These are phyloP conservation scores for Boletus tylopilopsis DNA, from an alignment of 768 basidiomycete genomes.

Conservation along the genomic window DNA sequence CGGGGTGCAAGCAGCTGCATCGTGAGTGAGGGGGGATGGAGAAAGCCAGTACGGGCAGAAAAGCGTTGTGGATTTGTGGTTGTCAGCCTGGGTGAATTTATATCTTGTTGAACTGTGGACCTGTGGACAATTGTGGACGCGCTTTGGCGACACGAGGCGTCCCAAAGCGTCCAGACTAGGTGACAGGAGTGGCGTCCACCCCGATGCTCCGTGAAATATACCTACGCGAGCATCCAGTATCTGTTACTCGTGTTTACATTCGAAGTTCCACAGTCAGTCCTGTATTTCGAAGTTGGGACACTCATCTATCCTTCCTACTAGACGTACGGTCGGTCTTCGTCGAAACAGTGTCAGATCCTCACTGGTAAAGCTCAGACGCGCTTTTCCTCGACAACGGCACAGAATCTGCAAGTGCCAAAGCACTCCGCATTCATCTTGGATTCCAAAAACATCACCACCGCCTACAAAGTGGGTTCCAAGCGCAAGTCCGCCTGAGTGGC, in stretches of 20 bases:
- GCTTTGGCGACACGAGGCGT: slow-evolving; percentile 29
- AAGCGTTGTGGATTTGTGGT: background rate
- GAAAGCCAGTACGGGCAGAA: background rate
- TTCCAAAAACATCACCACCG: too few relatives aligned
- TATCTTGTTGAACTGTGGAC: slow-evolving; percentile 9
- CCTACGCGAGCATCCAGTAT: background rate
- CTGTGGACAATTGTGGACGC: slow-evolving; percentile 25
- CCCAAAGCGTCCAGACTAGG: slow-evolving; percentile 9
- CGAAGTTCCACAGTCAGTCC: background rate
- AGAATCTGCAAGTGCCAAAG: too few relatives aligned
- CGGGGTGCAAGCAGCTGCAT: slow-evolving; percentile 7
- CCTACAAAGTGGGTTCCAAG: too few relatives aligned
- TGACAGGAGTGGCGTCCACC: slow-evolving; percentile 14
- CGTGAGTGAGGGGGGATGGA: background rate
- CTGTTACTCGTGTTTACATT: background rate
- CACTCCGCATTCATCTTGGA: too few relatives aligned
- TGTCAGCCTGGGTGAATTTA: slow-evolving; percentile 14
- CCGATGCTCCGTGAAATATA: slow-evolving; percentile 4
- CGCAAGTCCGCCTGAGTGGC: too few relatives aligned
- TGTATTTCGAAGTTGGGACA: too few relatives aligned
- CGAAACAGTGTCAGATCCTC: too few relatives aligned
- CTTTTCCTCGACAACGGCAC: too few relatives aligned
- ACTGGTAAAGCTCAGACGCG: too few relatives aligned
- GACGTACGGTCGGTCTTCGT: too few relatives aligned
- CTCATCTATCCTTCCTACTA: too few relatives aligned